phyloP scores from a whole-genome alignment of 1,139 yeast species.

The Diutina mesorugosa region DNA sequence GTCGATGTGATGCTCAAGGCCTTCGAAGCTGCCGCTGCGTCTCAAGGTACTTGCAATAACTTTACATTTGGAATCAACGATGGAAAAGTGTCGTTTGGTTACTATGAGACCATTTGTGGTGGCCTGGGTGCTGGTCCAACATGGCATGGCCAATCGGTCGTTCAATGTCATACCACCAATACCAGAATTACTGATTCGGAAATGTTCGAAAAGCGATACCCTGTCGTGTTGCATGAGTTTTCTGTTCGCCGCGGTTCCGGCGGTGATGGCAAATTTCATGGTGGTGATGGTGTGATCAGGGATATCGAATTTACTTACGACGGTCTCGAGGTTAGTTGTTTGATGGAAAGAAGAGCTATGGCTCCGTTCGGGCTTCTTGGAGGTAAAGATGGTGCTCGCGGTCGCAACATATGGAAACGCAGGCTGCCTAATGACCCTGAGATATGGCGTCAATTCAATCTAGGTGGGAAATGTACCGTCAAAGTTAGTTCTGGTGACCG shows the following conservation, averaged over 20 bases:
- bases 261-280: constrained; percentile 39
- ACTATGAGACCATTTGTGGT: constrained; percentile 63
- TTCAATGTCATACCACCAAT: constrained; percentile 62
- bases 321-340: constrained; percentile 38
- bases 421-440: constrained; percentile 12
- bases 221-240: constrained; percentile 45
- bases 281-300: constrained; percentile 54
- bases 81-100: constrained; percentile 42
- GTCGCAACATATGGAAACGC: constrained; percentile 43
- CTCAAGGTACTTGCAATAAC: constrained; percentile 68
- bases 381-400: constrained; percentile 46
- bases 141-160: constrained; percentile 53
- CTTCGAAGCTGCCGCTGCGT: constrained; percentile 46
- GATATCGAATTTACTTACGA: constrained; percentile 47
- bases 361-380: constrained; percentile 53
- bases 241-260: constrained; percentile 43
- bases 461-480: constrained; percentile 33
- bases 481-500: constrained; percentile 28
- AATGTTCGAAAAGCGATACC: constrained; percentile 53
- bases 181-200: constrained; percentile 63
- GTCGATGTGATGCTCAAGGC: constrained; percentile 72
- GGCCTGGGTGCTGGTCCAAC: constrained; percentile 58
- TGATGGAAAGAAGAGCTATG: constrained; percentile 46
- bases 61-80: constrained; percentile 48
- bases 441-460: constrained; percentile 13